A percentile compares a stretch with the other conserved stretches of the same genome.
These are phyloP conservation scores for Pseudonectria foliicola DNA, from an alignment of 2,329 filamentous ascomycete genomes.

Conservation along the genomic window DNA sequence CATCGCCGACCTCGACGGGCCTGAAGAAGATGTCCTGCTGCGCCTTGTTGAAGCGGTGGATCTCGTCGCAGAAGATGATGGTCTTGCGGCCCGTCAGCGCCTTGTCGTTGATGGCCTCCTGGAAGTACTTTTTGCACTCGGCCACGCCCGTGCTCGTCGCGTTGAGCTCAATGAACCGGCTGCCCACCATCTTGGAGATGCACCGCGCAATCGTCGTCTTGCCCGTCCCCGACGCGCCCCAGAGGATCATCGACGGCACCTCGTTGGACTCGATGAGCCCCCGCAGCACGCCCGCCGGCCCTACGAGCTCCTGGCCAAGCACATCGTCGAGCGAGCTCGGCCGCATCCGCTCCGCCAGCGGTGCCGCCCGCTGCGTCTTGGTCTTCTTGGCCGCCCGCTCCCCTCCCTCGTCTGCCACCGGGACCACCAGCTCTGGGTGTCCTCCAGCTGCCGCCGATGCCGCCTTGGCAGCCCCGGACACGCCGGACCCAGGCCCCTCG, in stretches of 20 bases:
- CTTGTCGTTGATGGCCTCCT: slow-evolving; percentile 74
- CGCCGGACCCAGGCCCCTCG: slow-evolving; percentile 40
- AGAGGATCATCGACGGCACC: slow-evolving; percentile 92
- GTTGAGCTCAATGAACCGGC: slow-evolving; percentile 91
- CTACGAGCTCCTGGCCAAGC: slow-evolving; percentile 86
- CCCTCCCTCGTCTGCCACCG: slow-evolving; percentile 17
- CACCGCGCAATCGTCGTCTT: slow-evolving; percentile 91
- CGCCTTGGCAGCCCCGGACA: slow-evolving; percentile 1
- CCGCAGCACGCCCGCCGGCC: slow-evolving; percentile 73
- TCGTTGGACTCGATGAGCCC: slow-evolving; percentile 78
- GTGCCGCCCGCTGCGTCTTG: slow-evolving; percentile 66
- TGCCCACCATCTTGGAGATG: slow-evolving; percentile 74
- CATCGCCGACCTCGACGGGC: slow-evolving; percentile 82
- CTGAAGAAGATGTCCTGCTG: slow-evolving; percentile 94
- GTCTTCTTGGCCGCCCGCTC: slow-evolving; percentile 53
- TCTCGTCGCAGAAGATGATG: slow-evolving; percentile 96
- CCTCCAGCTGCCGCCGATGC: slow-evolving; percentile 3
- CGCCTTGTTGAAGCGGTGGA: slow-evolving; percentile 82
- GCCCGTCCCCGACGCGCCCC: slow-evolving; percentile 74
- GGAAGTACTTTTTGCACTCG: slow-evolving; percentile 89
- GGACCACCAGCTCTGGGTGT: slow-evolving; percentile 4
- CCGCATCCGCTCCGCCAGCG: slow-evolving; percentile 89
- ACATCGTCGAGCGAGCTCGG: slow-evolving; percentile 79
- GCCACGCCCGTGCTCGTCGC: slow-evolving; percentile 81
- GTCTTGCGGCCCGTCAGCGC: slow-evolving; percentile 79